Evolutionary conservation across 2,329 filamentous ascomycete genomes (phyloP).

Genomic region (Capronia americana): DNA sequence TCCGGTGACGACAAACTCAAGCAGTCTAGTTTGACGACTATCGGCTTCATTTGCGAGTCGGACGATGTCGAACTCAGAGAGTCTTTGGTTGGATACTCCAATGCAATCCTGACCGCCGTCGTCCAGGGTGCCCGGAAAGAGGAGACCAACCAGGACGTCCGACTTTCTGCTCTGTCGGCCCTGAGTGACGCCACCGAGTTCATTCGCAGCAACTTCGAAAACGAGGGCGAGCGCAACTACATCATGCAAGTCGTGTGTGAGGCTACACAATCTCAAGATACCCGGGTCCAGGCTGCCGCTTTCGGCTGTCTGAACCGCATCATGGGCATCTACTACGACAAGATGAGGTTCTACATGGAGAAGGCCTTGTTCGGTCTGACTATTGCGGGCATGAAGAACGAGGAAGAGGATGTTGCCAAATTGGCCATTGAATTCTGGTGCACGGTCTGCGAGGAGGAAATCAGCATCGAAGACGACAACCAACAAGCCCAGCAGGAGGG

Average conservation of each 20-base stretch:
- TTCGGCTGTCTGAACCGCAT: conserved; percentile 98
- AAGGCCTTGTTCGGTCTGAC: conserved; percentile 97
- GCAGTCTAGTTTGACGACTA: conserved; percentile 92
- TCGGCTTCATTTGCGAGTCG: conserved; percentile 97
- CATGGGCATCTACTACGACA: conserved; percentile 98
- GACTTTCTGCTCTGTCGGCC: conserved; percentile 88
- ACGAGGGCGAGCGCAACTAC: conserved; percentile 98
- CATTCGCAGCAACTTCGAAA: conserved; percentile 97
- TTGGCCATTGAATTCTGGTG: conserved; percentile 99
- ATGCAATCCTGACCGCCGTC: conserved; percentile 95
- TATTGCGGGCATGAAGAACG: conserved; percentile 97
- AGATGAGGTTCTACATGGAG: conserved; percentile 99
- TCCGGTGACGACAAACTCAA: conserved; percentile 86
- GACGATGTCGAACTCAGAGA: conserved; percentile 86
- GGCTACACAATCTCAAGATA: conserved; percentile 91
- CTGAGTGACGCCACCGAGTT: conserved; percentile 97
- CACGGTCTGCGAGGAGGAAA: conserved; percentile 99
- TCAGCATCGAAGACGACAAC: conserved; percentile 97
- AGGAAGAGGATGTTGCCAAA: conserved; percentile 97
- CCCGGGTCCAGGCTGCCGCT: conserved; percentile 89
- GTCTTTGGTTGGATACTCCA: conserved; percentile 84
- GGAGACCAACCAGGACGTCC: conserved; percentile 88
- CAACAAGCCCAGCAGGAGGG: conserved; percentile 73
- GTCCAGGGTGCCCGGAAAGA: conserved; percentile 97
- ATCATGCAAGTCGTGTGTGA: conserved; percentile 99